These are phyloP conservation scores for Cantharellus cinnabarinus DNA, from an alignment of 768 basidiomycete species.

Conservation along the genomic window DNA sequence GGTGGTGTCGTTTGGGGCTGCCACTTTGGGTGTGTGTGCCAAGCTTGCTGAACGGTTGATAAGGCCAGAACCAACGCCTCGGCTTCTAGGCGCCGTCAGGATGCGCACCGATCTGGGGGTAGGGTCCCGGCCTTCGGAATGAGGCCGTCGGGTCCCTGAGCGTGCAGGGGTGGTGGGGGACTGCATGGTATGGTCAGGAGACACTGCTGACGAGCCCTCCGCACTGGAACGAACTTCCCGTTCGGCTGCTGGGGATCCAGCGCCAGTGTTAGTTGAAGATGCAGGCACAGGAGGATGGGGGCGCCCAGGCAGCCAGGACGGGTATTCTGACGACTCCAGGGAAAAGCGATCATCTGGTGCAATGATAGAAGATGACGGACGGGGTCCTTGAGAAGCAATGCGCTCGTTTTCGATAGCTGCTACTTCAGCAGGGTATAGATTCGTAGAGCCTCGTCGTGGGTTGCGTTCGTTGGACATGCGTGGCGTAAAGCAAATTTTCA, in stretches of 20 bases:
- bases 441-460: neutral
- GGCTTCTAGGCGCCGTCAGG: constrained; percentile 39
- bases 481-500: neutral
- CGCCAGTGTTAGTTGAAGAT: neutral
- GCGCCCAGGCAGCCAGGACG: constrained; percentile 64
- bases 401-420: neutral
- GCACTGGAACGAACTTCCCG: neutral
- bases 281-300: constrained; percentile 56
- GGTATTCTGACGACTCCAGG: constrained; percentile 26
- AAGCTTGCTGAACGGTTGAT: constrained; percentile 13
- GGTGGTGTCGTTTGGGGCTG: constrained; percentile 20
- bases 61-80: constrained; percentile 20
- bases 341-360: neutral
- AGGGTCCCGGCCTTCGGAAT: constrained; percentile 45
- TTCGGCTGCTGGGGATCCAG: neutral
- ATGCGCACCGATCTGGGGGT: constrained; percentile 70
- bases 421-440: neutral
- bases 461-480: neutral
- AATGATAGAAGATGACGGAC: neutral
- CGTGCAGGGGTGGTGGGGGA: neutral
- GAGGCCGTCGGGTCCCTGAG: constrained; percentile 12
- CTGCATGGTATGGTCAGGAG: neutral
- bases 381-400: neutral
- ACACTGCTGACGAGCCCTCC: neutral
- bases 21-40: neutral